Percentiles rank a stretch among this genome's conserved stretches.
phyloP scores from a whole-genome alignment of 768 basidiomycete species.

The Pseudohyphozyma bogoriensis region DNA sequence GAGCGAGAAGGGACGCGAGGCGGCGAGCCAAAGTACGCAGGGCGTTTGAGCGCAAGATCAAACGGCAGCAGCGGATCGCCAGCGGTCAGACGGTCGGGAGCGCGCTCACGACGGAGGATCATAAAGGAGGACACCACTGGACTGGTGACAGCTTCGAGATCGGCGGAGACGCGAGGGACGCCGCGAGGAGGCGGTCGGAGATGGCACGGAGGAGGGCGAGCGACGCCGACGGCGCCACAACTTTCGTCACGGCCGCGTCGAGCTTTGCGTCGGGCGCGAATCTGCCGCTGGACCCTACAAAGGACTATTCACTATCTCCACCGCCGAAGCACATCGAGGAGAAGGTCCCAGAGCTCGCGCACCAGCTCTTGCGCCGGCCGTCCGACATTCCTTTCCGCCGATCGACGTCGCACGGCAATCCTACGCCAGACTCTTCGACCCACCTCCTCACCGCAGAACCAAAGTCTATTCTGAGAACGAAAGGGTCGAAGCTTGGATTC shows the following conservation, averaged over 20 bases:
- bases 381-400: background rate
- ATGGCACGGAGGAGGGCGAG: background rate
- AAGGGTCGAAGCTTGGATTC: too few species aligned
- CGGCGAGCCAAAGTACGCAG: background rate
- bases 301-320: background rate
- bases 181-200: conserved; percentile 9
- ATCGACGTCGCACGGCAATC: too few species aligned
- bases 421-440: too few species aligned
- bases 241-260: conserved; percentile 16
- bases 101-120: background rate
- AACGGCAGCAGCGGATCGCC: background rate
- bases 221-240: background rate
- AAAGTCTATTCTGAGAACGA: too few species aligned
- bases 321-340: background rate
- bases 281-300: background rate
- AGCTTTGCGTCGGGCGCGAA: background rate
- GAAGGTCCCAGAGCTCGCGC: background rate
- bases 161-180: conserved; percentile 17
- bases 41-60: background rate
- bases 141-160: conserved; percentile 19
- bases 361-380: background rate
- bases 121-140: conserved; percentile 11
- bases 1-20: background rate
- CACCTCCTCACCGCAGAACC: too few species aligned
- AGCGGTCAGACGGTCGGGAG: background rate